phyloP scores from a whole-genome alignment of 495 filamentous ascomycete genomes.

The Astrothelium macrocarpum region DNA sequence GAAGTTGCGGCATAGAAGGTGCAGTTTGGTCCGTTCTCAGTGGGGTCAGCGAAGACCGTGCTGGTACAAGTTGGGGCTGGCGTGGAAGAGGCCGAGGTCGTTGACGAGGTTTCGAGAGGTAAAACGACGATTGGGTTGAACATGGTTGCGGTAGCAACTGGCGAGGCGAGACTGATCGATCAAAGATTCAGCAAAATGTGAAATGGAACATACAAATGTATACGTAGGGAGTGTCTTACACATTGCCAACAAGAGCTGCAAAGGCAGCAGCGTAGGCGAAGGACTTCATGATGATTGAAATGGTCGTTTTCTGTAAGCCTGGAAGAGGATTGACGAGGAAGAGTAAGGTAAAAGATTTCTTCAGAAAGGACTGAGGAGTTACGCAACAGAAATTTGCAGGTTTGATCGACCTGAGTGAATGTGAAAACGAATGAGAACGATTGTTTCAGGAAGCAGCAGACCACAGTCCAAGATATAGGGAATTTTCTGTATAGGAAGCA shows the following conservation, averaged over 20 bases:
- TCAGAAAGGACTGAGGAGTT: background rate
- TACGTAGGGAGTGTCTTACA: background rate
- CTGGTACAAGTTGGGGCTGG: conserved; percentile 12
- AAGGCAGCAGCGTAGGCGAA: background rate
- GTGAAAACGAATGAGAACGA: background rate
- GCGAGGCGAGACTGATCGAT: background rate
- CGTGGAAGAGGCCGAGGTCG: conserved; percentile 1
- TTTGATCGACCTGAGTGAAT: background rate
- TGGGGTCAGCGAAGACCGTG: conserved; percentile 6
- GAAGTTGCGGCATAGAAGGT: conserved; percentile 12
- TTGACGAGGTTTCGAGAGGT: background rate
- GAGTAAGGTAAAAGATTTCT: background rate
- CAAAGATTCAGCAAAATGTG: background rate
- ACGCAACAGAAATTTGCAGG: background rate
- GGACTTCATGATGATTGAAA: background rate
- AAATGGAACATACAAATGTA: background rate
- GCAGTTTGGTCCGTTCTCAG: conserved; percentile 12
- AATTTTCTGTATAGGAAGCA: background rate
- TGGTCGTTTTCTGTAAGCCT: background rate
- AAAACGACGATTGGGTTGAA: background rate
- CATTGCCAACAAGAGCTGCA: background rate
- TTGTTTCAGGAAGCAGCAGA: background rate
- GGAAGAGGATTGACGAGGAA: background rate
- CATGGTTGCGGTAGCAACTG: background rate
- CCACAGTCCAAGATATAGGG: background rate